Conservation (phyloP, 2,329 filamentous ascomycete genomes). For the Fusarium odoratissimum region DNA sequence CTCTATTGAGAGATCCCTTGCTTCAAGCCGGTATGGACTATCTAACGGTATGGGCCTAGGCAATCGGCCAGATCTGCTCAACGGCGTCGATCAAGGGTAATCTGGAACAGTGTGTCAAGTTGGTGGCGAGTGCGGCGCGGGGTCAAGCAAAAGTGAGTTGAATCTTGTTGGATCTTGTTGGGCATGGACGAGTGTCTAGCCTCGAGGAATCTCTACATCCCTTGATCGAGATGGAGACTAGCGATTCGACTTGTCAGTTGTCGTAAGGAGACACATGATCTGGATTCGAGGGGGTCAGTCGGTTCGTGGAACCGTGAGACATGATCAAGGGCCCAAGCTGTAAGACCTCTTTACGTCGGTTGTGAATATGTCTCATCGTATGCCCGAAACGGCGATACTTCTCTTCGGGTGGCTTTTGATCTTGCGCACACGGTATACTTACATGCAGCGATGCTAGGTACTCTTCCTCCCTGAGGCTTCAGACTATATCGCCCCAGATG, state of each 20-base stretch:
- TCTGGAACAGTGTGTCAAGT: slow-evolving; percentile 77
- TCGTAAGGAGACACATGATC: slow-evolving; percentile 3
- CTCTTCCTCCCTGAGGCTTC: slow-evolving; percentile 93
- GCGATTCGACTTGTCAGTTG: slow-evolving; percentile 7
- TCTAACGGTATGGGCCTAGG: slow-evolving; percentile 61
- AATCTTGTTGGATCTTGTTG: slow-evolving; percentile 3
- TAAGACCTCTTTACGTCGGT: slow-evolving; percentile 18
- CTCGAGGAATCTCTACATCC: slow-evolving; percentile 19
- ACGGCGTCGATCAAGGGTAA: slow-evolving; percentile 83
- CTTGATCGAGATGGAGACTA: slow-evolving; percentile 28
- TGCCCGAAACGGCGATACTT: slow-evolving; percentile 31
- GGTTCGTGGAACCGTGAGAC: slow-evolving; percentile 38
- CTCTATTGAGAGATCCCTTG: slow-evolving; percentile 18
- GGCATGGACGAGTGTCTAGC: slow-evolving; percentile 14
- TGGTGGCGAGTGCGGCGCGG: slow-evolving; percentile 78
- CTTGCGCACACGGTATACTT: slow-evolving; percentile 41
- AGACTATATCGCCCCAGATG: slow-evolving; percentile 83
- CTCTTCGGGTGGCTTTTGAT: background rate
- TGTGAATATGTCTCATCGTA: slow-evolving; percentile 1
- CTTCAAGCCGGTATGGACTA: slow-evolving; percentile 23
- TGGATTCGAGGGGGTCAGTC: slow-evolving; percentile 17
- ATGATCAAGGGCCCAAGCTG: slow-evolving; percentile 22
- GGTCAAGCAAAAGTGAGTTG: slow-evolving; percentile 80
- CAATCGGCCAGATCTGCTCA: slow-evolving; percentile 90
- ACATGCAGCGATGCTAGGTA: slow-evolving; percentile 58